Evolutionary conservation across 1,139 yeast species (phyloP), one percentile per base, ranked within the genome.

Genomic region (Groenewaldozyma auringiensis): DNA sequence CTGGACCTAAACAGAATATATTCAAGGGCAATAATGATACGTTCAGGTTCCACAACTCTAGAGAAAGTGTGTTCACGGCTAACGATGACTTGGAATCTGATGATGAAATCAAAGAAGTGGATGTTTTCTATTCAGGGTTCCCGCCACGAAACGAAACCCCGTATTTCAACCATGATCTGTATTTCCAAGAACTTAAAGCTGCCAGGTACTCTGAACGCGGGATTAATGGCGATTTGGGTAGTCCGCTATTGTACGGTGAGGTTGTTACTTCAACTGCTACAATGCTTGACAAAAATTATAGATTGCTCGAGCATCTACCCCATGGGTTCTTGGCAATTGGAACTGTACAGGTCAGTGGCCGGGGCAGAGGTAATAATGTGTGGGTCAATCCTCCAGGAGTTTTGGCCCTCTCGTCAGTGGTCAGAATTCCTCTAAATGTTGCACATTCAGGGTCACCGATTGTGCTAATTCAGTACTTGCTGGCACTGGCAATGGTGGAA

Each of bases 311-410:
- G 14, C 56, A 68, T 27, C 64, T 85, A 18, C 95, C 96, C 0
- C 72, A 79, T 37, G 96, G 96, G 0, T 71, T 81, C 41, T 70
- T 83, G 0, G 68, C 79, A n/a, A 74, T 83, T 2, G 95, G 94
- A 1, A 79, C 92, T 1, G 77, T 84, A 2, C 99, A 94, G 62
- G 81, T 86, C 1, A 76, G 88, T 0, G 99, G 98, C 1, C 72
- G 94, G 44, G 99, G 99, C 1, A 76, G 99, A 49, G 95, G 96
- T 4, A 94, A 94, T 2, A 94, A 94, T 56, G 81, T 81, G 1
- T 94, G 98, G 98, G 81, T 94, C 21, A 89, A 87, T 54, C 98
- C 98, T 1, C 75, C 76, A 33, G 99, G 99, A 4, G 95, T 88
- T 0, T 67, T 88, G 63, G 95, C 97, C 0, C 77, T 81, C 29